Evolutionary conservation across 129 eudicot genomes (phyloP).

Genomic region (Chrysanthemum makinoi): DNA sequence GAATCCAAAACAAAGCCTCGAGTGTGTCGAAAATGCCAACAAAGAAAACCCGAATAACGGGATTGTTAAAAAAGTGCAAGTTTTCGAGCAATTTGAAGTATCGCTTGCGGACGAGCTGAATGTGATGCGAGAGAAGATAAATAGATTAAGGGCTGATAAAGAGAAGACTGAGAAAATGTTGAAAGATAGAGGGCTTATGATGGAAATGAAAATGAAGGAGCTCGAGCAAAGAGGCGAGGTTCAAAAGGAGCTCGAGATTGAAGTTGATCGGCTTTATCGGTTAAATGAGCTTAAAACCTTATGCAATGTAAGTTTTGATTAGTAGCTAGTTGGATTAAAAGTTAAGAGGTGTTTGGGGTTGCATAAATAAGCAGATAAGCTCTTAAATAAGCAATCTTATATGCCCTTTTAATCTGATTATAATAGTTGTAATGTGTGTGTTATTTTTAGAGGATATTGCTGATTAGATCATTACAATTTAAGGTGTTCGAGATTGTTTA

Average conservation of each 20-base stretch:
- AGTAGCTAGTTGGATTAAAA: neutral
- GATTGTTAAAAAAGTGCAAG: neutral
- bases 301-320: constrained; percentile 42
- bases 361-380: too few species aligned
- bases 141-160: constrained; percentile 55
- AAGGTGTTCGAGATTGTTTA: too few species aligned
- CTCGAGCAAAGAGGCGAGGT: constrained; percentile 60
- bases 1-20: constrained; percentile 29
- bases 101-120: constrained; percentile 79
- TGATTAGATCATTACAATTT: constrained; percentile 25
- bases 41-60: constrained; percentile 50
- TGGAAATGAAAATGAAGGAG: constrained; percentile 61
- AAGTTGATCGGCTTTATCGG: constrained; percentile 77
- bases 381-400: too few species aligned
- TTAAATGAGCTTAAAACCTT: constrained; percentile 64
- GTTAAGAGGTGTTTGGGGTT: too few species aligned
- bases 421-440: too few species aligned
- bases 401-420: too few species aligned
- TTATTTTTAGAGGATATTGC: too few species aligned
- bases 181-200: constrained; percentile 43
- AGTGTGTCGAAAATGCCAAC: constrained; percentile 37
- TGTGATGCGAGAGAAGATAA: constrained; percentile 61
- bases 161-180: constrained; percentile 72
- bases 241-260: constrained; percentile 75
- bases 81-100: constrained; percentile 49